Conservation (phyloP, 2,329 filamentous ascomycete species). For the Exophiala xenobiotica region DNA sequence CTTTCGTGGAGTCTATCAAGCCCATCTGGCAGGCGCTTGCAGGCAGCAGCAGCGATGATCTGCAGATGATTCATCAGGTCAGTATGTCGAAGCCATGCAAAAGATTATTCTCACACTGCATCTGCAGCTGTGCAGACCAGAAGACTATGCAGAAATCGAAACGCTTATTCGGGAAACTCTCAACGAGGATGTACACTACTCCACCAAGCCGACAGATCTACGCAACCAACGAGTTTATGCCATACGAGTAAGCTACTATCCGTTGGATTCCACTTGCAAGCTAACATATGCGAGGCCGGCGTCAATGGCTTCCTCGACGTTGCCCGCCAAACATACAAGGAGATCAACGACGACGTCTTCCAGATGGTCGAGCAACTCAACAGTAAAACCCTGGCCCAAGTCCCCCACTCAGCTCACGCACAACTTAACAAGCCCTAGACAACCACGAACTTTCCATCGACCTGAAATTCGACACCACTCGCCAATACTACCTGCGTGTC, state of each 20-base stretch:
- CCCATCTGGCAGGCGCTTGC: slow-evolving; percentile 67
- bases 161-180: slow-evolving; percentile 67
- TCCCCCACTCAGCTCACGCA: too few relatives aligned
- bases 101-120: slow-evolving; percentile 13
- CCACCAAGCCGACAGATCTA: slow-evolving; percentile 76
- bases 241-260: slow-evolving; percentile 70
- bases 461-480: slow-evolving; percentile 71
- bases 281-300: slow-evolving; percentile 57
- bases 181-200: slow-evolving; percentile 77
- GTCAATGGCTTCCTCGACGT: slow-evolving; percentile 86
- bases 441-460: slow-evolving; percentile 61
- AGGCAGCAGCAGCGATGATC: slow-evolving; percentile 62
- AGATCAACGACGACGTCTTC: slow-evolving; percentile 75
- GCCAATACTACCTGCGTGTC: slow-evolving; percentile 77
- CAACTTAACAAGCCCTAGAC: slow-evolving; percentile 44
- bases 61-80: slow-evolving; percentile 66
- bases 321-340: slow-evolving; percentile 83
- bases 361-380: slow-evolving; percentile 68
- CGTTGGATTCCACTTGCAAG: too few relatives aligned
- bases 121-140: slow-evolving; percentile 61
- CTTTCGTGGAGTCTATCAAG: slow-evolving; percentile 68
- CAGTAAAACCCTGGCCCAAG: slow-evolving; percentile 43
- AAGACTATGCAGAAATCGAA: slow-evolving; percentile 60
- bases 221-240: slow-evolving; percentile 89
- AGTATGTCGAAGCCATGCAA: not conserved